Conservation (phyloP, 2,329 filamentous ascomycete genomes). For the Claviceps quebecensis region DNA sequence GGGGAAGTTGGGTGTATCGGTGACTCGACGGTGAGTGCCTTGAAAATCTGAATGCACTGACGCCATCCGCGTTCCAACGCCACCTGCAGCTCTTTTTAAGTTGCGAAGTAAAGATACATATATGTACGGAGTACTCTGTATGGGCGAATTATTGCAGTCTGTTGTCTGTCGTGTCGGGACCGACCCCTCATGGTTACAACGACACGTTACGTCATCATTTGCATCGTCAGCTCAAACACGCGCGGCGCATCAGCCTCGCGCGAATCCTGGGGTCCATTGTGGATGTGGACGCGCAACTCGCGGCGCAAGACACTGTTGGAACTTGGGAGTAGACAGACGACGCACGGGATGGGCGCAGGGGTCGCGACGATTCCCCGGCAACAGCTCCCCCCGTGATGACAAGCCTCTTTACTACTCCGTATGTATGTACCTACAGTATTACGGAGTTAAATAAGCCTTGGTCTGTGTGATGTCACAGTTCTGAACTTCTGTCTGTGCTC, state of each 20-base stretch:
- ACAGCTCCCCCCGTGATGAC: neutral
- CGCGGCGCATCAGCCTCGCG: neutral
- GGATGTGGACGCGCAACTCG: conserved; percentile 1
- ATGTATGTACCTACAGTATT: no score
- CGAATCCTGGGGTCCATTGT: neutral
- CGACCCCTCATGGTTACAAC: no score
- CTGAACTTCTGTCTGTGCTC: no score
- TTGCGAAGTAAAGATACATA: no score
- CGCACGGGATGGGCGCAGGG: neutral
- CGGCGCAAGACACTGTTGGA: no score
- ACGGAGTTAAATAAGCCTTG: no score
- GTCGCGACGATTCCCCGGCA: neutral
- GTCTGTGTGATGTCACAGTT: neutral
- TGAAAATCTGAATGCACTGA: neutral
- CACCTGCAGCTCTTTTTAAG: neutral
- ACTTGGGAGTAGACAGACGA: neutral
- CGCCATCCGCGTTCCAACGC: neutral
- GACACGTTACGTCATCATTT: neutral
- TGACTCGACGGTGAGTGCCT: neutral
- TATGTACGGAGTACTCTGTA: no score
- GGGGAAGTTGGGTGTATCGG: neutral
- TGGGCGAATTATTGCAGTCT: no score
- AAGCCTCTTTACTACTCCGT: neutral
- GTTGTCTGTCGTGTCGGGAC: no score
- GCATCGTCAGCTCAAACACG: neutral